A percentile compares a stretch with the other conserved stretches of the same genome.
Conservation (phyloP, 2,329 filamentous ascomycete genomes). For the Neonectria ditissima region DNA sequence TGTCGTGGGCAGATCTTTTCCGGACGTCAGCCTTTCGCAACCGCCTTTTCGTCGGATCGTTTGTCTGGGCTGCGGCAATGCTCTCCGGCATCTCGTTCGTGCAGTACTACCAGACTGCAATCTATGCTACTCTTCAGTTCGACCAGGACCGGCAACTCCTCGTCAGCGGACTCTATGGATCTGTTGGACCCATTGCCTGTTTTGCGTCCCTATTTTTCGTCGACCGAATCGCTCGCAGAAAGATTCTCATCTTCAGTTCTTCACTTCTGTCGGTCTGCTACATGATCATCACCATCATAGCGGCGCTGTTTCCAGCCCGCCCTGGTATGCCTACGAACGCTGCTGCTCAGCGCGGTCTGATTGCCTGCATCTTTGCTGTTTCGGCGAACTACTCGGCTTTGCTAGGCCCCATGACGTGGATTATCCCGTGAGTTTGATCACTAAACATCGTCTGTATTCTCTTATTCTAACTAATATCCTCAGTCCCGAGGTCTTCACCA, state of each 20-base stretch:
- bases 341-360: conserved; percentile 53
- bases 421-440: conserved; percentile 51
- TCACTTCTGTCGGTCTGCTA: conserved; percentile 52
- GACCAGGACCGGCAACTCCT: conserved; percentile 52
- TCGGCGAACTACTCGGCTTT: conserved; percentile 52
- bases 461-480: rapidly evolving
- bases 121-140: conserved; percentile 55
- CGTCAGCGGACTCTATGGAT: conserved; percentile 55
- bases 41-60: conserved; percentile 53
- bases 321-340: conserved; percentile 52
- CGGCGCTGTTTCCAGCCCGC: conserved; percentile 50
- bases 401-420: conserved; percentile 56
- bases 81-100: conserved; percentile 57
- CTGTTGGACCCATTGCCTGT: conserved; percentile 53
- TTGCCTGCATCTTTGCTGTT: conserved; percentile 54
- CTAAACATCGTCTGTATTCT: rapidly evolving
- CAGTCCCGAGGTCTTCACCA: conserved; percentile 56
- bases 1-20: conserved; percentile 51
- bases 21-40: conserved; percentile 51
- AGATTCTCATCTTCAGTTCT: conserved; percentile 52
- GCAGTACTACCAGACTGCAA: conserved; percentile 57
- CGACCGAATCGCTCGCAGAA: conserved; percentile 51
- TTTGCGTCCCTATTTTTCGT: conserved; percentile 54
- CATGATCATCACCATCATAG: conserved; percentile 54
- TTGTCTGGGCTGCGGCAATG: conserved; percentile 57